Evolutionary conservation across 345 rosid species (phyloP), one percentile per base, ranked within the genome.

Genomic region (Tarenaya hassleriana): DNA sequence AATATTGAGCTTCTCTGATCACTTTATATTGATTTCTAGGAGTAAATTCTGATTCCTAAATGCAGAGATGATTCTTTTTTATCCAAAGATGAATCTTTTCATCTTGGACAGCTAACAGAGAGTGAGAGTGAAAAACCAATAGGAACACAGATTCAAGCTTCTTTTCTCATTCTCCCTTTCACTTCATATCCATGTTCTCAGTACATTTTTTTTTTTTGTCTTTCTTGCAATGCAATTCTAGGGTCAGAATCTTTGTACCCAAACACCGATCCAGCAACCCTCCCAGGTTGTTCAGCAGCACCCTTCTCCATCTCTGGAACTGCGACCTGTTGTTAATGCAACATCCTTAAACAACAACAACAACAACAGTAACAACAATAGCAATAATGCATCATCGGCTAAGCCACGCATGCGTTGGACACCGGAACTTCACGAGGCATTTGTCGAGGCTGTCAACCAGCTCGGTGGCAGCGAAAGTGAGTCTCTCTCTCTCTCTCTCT

Each of bases 341-440:
- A 52, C 72, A 48, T 75, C 88, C 21, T 63, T 90, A 18, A 72
- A 73, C 66, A 56, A 40, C 33, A 61, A 43, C 32, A 48, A 8
- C 41, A 47, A 29, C 46, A 63, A 24, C 16, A 34, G 41, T 42
- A 34, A 56, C 58, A 56, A 38, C 14, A 18, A 29, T 43, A 57
- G 50, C 37, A 79, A 73, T 60, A 77, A 52, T 72, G 80, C 75
- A 49, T 68, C 80, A 60, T n/a, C n/a, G n/a, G 68, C 81, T 47
- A 90, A 86, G 73, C 70, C 81, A 57, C 90, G 95, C 45, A 77
- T 90, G 97, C 90, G 94, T 34, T 90, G 97, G 97, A 90, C 95
- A 5, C 90, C 81, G 19, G 94, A 86, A 61, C 86, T 78, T 68
- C 97, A 90, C 44, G 95, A 90, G 61, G 77, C 83, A 57, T 90